A percentile compares a stretch with the other conserved stretches of the same genome.
Conservation (phyloP, 108 stramenopile genomes). For the Nitzschia palea region DNA sequence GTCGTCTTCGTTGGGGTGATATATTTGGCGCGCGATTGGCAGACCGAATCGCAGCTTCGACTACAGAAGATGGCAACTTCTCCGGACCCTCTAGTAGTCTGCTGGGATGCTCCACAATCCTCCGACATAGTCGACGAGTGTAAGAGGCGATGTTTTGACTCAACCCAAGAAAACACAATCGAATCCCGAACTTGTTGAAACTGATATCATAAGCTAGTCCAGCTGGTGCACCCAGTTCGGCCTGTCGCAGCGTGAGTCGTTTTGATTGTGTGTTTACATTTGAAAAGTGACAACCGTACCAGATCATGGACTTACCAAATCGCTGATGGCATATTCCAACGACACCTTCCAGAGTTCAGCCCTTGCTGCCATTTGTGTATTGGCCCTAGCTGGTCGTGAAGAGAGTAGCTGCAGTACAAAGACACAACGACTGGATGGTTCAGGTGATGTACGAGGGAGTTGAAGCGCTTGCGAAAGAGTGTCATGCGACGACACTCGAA, state of each 20-base stretch:
- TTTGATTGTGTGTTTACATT: too few relatives aligned
- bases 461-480: slow-evolving; percentile 19
- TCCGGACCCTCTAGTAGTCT: slow-evolving; percentile 51
- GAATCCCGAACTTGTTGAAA: slow-evolving; percentile 69
- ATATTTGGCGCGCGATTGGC: slow-evolving; percentile 35
- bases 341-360: slow-evolving; percentile 71
- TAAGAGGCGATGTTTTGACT: slow-evolving; percentile 73
- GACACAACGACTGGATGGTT: slow-evolving; percentile 55
- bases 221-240: slow-evolving; percentile 71
- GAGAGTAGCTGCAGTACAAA: slow-evolving; percentile 75
- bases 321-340: slow-evolving; percentile 64
- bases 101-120: slow-evolving; percentile 62
- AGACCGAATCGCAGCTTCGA: slow-evolving; percentile 34
- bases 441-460: slow-evolving; percentile 55
- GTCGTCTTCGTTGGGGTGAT: slow-evolving; percentile 34
- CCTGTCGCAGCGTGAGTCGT: too few relatives aligned
- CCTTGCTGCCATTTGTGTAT: slow-evolving; percentile 44
- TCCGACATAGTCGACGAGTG: slow-evolving; percentile 61
- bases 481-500: slow-evolving; percentile 38
- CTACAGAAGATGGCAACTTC: slow-evolving; percentile 36
- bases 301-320: slow-evolving; percentile 48
- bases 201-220: slow-evolving; percentile 78
- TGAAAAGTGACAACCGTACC: too few relatives aligned
- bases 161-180: slow-evolving; percentile 65
- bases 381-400: slow-evolving; percentile 58